Evolutionary conservation across 2,329 filamentous ascomycete genomes (phyloP).

Genomic region (Aureobasidium sp.): DNA sequence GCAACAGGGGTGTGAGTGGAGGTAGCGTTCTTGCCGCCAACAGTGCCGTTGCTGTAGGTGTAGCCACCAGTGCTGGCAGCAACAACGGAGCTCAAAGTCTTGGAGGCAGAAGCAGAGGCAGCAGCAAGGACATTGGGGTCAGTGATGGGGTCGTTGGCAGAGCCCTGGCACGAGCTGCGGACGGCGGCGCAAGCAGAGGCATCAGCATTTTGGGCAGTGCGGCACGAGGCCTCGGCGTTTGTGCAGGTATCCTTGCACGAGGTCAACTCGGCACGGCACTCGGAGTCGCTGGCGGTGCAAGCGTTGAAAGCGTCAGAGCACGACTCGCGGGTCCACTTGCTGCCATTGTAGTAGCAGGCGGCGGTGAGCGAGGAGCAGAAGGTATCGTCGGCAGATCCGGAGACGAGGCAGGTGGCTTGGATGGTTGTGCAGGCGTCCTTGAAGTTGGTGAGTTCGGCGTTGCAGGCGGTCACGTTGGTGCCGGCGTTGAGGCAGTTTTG

Average conservation of each 20-base stretch:
- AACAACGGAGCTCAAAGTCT: neutral
- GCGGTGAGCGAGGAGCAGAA: neutral
- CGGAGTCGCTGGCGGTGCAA: neutral
- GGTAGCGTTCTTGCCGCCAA: constrained; percentile 4
- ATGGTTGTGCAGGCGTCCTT: constrained; percentile 10
- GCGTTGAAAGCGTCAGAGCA: neutral
- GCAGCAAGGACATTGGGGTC: neutral
- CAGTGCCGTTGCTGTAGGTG: neutral
- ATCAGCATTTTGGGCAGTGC: neutral
- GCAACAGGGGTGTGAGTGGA: neutral
- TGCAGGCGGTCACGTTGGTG: neutral
- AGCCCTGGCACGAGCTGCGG: neutral
- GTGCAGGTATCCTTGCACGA: constrained; percentile 5
- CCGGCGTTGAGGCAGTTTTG: constrained; percentile 4
- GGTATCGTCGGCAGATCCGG: neutral
- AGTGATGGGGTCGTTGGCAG: neutral
- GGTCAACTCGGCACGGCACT: neutral
- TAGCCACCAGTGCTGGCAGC: neutral
- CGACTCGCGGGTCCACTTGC: neutral
- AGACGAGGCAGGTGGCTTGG: constrained; percentile 4
- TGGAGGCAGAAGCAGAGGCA: neutral
- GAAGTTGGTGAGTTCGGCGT: neutral
- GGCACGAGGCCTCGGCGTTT: neutral
- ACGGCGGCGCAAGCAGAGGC: neutral
- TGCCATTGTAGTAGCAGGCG: constrained; percentile 6